Conservation (phyloP, 1,284 basidiomycete species). For the Schizophyllum amplum region DNA sequence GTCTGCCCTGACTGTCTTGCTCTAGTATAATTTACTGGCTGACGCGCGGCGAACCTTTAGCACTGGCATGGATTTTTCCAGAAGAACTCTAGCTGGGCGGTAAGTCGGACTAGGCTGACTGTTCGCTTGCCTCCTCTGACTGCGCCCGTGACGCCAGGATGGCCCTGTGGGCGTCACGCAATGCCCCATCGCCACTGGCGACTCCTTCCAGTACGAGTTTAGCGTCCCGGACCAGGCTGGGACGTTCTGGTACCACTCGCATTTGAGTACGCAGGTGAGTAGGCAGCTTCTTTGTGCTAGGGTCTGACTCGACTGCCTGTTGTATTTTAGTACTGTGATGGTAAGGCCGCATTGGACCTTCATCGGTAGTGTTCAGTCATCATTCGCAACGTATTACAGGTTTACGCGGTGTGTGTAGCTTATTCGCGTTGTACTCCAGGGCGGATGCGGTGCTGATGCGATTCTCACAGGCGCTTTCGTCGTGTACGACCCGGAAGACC, state of each 20-base stretch:
- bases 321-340: conserved; percentile 17
- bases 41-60: too few relatives aligned
- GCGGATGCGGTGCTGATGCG: too few relatives aligned
- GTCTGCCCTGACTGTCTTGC: too few relatives aligned
- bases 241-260: conserved; percentile 12
- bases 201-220: conserved; percentile 10
- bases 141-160: conserved; percentile 1
- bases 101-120: neutral
- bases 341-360: neutral
- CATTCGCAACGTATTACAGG: neutral
- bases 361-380: neutral
- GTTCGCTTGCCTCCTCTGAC: neutral
- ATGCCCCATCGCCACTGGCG: conserved; percentile 8
- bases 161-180: conserved; percentile 2
- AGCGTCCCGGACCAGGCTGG: conserved; percentile 5
- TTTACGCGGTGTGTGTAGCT: neutral
- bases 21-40: too few relatives aligned
- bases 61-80: conserved; percentile 11
- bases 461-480: conserved; percentile 5
- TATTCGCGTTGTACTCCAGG: neutral
- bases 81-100: neutral
- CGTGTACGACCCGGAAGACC: conserved; percentile 10
- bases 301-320: neutral
- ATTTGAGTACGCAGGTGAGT: conserved; percentile 6
- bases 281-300: neutral